Evolutionary conservation across 306 rosid species (phyloP).

Genomic region (Lagenaria siceraria): DNA sequence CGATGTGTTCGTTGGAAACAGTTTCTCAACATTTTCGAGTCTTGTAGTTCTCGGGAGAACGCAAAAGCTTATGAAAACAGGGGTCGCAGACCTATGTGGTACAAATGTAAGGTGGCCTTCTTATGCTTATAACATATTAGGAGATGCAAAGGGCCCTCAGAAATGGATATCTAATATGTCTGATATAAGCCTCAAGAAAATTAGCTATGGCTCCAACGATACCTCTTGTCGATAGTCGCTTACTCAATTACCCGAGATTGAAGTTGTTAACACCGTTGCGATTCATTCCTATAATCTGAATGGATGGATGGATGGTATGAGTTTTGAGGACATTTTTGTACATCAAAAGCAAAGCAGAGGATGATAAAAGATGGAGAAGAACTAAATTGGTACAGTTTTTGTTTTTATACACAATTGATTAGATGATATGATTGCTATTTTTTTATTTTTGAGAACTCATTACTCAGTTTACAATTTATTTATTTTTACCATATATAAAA

Average conservation of each 20-base stretch:
- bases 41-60: slow-evolving; percentile 82
- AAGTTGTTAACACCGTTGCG: not conserved
- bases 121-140: slow-evolving; percentile 63
- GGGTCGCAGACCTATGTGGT: slow-evolving; percentile 26
- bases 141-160: slow-evolving; percentile 48
- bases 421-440: not conserved
- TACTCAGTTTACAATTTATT: not conserved
- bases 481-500: not conserved
- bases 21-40: slow-evolving; percentile 87
- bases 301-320: not conserved
- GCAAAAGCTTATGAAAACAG: slow-evolving; percentile 43
- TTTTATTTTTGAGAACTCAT: not conserved
- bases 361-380: not conserved
- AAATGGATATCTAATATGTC: slow-evolving; percentile 71
- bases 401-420: not conserved
- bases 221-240: slow-evolving; percentile 33
- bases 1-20: slow-evolving; percentile 78
- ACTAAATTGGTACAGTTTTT: not conserved
- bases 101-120: slow-evolving; percentile 60
- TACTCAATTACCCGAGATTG: not conserved
- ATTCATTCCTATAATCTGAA: not conserved
- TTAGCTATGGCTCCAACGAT: slow-evolving; percentile 67
- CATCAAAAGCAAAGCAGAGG: not conserved
- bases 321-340: not conserved
- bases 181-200: slow-evolving; percentile 49